Percentiles rank a stretch among this genome's conserved stretches.
phyloP scores from a whole-genome alignment of 352 stramenopile genomes.

The Phytophthora meadii region DNA sequence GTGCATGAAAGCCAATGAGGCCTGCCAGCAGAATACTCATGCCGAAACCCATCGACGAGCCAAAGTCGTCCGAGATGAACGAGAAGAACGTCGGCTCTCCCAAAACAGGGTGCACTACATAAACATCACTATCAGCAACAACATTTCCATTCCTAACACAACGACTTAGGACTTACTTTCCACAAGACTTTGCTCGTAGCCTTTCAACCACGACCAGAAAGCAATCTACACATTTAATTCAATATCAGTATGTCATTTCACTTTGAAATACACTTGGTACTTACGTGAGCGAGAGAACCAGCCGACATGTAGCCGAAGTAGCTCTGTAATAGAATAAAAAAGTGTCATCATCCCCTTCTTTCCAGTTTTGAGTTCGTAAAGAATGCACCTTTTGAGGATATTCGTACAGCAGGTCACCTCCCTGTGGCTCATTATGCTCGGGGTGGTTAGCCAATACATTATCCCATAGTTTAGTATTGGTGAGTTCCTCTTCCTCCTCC shows the following conservation, averaged over 20 bases:
- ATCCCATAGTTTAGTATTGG: slow-evolving; percentile 80
- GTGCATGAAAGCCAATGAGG: slow-evolving; percentile 84
- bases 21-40: slow-evolving; percentile 83
- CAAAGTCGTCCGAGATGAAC: slow-evolving; percentile 82
- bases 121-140: slow-evolving; percentile 8
- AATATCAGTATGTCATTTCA: slow-evolving; percentile 1
- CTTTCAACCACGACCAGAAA: slow-evolving; percentile 91
- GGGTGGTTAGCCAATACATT: slow-evolving; percentile 65
- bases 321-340: slow-evolving; percentile 39
- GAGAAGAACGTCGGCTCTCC: slow-evolving; percentile 82
- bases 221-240: slow-evolving; percentile 59
- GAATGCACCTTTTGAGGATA: slow-evolving; percentile 76
- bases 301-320: slow-evolving; percentile 87
- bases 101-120: slow-evolving; percentile 65
- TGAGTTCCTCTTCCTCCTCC: slow-evolving; percentile 53
- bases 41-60: slow-evolving; percentile 81
- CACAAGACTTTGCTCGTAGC: slow-evolving; percentile 84
- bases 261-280: background rate
- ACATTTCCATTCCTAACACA: background rate
- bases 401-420: slow-evolving; percentile 84
- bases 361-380: background rate
- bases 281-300: slow-evolving; percentile 79
- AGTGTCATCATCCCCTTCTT: background rate
- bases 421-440: slow-evolving; percentile 53
- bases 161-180: slow-evolving; percentile 57